Percentiles rank a stretch among this genome's conserved stretches.
phyloP scores from a whole-genome alignment of 208 protist genomes.

The Trypanosoma cruzi region DNA sequence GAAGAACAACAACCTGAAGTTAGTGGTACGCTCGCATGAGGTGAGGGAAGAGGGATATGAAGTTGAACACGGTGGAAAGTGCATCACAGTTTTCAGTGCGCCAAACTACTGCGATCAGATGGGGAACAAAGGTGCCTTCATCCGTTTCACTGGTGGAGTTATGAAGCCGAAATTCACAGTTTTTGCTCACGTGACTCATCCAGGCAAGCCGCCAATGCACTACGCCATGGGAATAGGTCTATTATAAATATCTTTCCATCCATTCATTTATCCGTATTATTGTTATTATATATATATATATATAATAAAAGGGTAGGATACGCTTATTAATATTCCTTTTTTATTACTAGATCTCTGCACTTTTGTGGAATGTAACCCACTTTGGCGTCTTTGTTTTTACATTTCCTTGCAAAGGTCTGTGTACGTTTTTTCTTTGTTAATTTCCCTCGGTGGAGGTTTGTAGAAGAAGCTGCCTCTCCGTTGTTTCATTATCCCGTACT shows the following conservation, averaged over 20 bases:
- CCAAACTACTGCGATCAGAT: slow-evolving; percentile 99
- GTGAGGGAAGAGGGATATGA: slow-evolving; percentile 97
- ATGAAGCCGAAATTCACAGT: slow-evolving; percentile 83
- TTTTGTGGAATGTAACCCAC: neutral
- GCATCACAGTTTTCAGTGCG: slow-evolving; percentile 97
- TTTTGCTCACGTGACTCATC: slow-evolving; percentile 72
- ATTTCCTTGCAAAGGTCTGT: neutral
- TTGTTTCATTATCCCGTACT: neutral
- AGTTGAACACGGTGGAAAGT: slow-evolving; percentile 92
- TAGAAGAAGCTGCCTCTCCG: neutral
- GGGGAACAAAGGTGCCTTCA: slow-evolving; percentile 92
- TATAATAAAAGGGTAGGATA: neutral
- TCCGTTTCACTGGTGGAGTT: slow-evolving; percentile 80
- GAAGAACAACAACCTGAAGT: slow-evolving; percentile 93
- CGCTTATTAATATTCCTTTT: neutral
- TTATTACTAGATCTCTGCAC: neutral
- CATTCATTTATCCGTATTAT: neutral
- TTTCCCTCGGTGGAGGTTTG: neutral
- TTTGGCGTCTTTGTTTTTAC: neutral
- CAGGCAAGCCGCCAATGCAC: slow-evolving; percentile 82
- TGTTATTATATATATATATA: too few species aligned
- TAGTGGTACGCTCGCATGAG: slow-evolving; percentile 97
- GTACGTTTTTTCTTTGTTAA: slow-evolving; percentile 2
- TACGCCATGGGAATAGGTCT: slow-evolving; percentile 72
- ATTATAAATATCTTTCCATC: slow-evolving; percentile 30